Evolutionary conservation across 495 filamentous ascomycete species (phyloP), one percentile per base, ranked within the genome.

Genomic region (Paragyromitra xinjiangensis): DNA sequence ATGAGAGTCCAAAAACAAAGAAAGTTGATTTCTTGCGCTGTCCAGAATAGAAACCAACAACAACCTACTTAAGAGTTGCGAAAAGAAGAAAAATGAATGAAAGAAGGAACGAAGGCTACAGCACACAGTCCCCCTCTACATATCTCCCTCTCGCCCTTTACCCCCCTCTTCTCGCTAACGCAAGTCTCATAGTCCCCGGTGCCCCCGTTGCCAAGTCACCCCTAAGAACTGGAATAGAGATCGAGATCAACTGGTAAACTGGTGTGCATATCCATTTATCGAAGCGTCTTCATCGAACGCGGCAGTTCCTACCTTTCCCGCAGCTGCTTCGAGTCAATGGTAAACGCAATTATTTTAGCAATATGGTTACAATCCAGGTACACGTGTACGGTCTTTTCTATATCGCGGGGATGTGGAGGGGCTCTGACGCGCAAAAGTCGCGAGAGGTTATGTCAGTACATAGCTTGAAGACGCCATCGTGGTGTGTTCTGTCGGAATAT

Each of bases 401-500:
- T 51, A 77, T 77, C 74, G 74, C 37, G 69, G 72, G 62, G 64
- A 44, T 67, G 16, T 40, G 24, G 37, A 24, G 40, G 40, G 24
- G 64, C 9, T 67, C 44, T 34, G 70, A 58, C 62, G 16, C 61
- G 61, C 39, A 58, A 63, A 67, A 56, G 48, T 68, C n/a, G 48
- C 29, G 22, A 53, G 40, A 51, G 62, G 48, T 61, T 61, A 53
- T 72, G 72, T 62, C 72, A 75, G 29, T 75, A 63, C 53, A 24
- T 69, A 62, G 51, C 39, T 29, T 44, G 73, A 77, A 77, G 74
- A 73, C 74, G 74, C 74, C 74, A 77, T 77, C 61, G 48, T 22
- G 19, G 74, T 73, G 74, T 42, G 24, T 77, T 77, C 74, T 77
- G 69, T 73, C 74, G 74, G 44, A 75, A 75, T 75, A 75, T 70